Conservation (phyloP, 2,329 filamentous ascomycete species). For the Fusarium sp. region DNA sequence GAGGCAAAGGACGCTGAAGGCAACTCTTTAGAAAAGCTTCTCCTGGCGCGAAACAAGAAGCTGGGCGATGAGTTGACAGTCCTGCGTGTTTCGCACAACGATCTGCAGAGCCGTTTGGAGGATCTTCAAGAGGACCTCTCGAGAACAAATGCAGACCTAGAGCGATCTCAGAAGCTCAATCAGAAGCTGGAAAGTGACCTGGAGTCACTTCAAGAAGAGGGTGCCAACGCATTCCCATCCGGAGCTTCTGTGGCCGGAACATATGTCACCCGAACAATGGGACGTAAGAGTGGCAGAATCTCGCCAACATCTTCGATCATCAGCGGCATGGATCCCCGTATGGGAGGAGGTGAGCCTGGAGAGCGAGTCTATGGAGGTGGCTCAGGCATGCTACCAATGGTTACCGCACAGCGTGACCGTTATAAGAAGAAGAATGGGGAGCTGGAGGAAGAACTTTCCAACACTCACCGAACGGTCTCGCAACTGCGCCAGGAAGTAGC, state of each 20-base stretch:
- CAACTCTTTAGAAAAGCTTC: conserved; percentile 90
- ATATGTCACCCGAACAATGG: conserved; percentile 76
- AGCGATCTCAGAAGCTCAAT: conserved; percentile 87
- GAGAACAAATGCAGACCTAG: conserved; percentile 86
- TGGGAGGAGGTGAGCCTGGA: conserved; percentile 60
- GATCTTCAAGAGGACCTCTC: conserved; percentile 88
- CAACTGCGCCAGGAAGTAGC: conserved; percentile 91
- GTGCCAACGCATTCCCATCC: conserved; percentile 86
- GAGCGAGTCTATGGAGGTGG: conserved; percentile 79
- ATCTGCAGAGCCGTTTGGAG: conserved; percentile 85
- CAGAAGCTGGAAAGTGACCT: conserved; percentile 94
- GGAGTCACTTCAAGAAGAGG: conserved; percentile 87
- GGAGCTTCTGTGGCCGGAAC: conserved; percentile 95
- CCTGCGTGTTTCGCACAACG: conserved; percentile 92
- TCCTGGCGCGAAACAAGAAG: conserved; percentile 96
- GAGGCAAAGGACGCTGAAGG: conserved; percentile 66
- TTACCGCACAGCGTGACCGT: conserved; percentile 95
- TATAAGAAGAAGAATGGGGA: conserved; percentile 97
- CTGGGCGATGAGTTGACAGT: conserved; percentile 93
- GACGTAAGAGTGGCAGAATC: conserved; percentile 76
- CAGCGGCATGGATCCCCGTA: conserved; percentile 88
- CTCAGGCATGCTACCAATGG: conserved; percentile 95
- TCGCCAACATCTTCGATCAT: conserved; percentile 99
- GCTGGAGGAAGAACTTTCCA: conserved; percentile 90
- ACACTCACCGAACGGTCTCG: conserved; percentile 85